Base-by-base conservation (phyloP, 2,329 filamentous ascomycete species). In the Sarocladiaceae sp. region DNA sequence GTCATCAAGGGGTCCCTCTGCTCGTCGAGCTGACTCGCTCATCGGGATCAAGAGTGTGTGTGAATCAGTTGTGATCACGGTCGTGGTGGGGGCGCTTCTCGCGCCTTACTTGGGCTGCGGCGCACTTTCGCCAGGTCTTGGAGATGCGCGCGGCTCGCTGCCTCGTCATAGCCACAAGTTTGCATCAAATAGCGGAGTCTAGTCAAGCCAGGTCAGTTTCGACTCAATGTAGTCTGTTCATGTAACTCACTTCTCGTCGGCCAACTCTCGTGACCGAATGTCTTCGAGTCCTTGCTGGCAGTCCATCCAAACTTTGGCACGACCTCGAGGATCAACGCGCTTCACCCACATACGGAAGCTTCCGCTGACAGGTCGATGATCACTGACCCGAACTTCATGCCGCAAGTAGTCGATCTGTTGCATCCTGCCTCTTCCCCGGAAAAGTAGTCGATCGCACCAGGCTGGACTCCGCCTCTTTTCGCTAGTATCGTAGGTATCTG, bases 361-460 rank as follows among this genome's bases (percentile, higher is more conserved):
- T 1, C 88, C 94, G 56, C 87, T 96, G 26, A 99, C 94, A 10
- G 94, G 94, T 57, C 94, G 79, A 69, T 99, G 94, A 66, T 99
- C 94, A 28, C 90, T 96, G 4, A 93, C 88, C 55, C 86, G 80
- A 29, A 97, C 87, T 68, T 97, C 94, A 70, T 97, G 93, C 47
- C 94, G 77, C 48, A 80, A 77, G 68, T 99, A 99, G 58, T 96
- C 89, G 47, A 91, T 72, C 68, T 97, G 92, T 68, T 90, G 86
- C 60, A 97, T 85, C 52, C 88, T 83, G 25, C 89, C 90, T 12
- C 87, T 71, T 20, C 90, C 90, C 20, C 92, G 82, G 64, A 90
- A 96, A n/a, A 99, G 73, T 33, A 99, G 72, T 31, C 94, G 83
- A 72, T 99, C 94, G 66, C 94, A 99, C 94, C 94, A 99, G 1